Evolutionary conservation across 1,284 basidiomycete genomes (phyloP).

Genomic region (Porogramme epimiltina): DNA sequence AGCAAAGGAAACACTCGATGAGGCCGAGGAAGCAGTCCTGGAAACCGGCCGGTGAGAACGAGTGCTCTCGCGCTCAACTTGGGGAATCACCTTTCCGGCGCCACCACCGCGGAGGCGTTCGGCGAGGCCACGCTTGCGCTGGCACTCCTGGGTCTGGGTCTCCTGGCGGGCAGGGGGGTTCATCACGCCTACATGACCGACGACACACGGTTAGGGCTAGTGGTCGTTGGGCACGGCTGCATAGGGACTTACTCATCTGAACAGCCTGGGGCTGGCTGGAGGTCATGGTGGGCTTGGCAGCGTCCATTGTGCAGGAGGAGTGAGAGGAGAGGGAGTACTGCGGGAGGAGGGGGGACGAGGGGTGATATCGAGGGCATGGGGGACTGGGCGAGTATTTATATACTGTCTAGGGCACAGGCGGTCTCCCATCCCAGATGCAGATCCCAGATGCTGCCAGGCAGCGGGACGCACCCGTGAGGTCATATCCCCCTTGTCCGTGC

Average conservation of each 20-base stretch:
- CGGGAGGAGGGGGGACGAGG: constrained; percentile 3
- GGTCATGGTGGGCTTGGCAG: constrained; percentile 38
- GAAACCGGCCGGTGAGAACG: constrained; percentile 6
- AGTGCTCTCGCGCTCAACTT: not conserved
- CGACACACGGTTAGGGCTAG: no score
- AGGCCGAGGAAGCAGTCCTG: constrained; percentile 63
- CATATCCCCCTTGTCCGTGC: not conserved
- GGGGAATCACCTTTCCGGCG: constrained; percentile 50
- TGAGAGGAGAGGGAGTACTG: not conserved
- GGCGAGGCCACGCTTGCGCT: constrained; percentile 38
- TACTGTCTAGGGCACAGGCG: not conserved
- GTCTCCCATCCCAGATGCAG: not conserved
- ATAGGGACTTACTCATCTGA: constrained; percentile 51
- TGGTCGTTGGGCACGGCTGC: not conserved
- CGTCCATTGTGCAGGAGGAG: constrained; percentile 30
- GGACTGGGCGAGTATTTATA: constrained; percentile 10
- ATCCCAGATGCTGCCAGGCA: no score
- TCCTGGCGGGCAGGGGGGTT: constrained; percentile 36
- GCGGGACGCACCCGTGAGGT: constrained; percentile 14
- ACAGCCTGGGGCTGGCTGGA: constrained; percentile 51
- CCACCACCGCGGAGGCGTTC: constrained; percentile 63
- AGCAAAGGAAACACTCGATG: constrained; percentile 67
- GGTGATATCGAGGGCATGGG: not conserved
- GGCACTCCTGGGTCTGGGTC: constrained; percentile 37
- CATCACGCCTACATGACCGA: constrained; percentile 46